A percentile compares a stretch with the other conserved stretches of the same genome.
These are phyloP conservation scores for Lactifluus pinguis DNA, from an alignment of 768 basidiomycete genomes.

Conservation along the genomic window DNA sequence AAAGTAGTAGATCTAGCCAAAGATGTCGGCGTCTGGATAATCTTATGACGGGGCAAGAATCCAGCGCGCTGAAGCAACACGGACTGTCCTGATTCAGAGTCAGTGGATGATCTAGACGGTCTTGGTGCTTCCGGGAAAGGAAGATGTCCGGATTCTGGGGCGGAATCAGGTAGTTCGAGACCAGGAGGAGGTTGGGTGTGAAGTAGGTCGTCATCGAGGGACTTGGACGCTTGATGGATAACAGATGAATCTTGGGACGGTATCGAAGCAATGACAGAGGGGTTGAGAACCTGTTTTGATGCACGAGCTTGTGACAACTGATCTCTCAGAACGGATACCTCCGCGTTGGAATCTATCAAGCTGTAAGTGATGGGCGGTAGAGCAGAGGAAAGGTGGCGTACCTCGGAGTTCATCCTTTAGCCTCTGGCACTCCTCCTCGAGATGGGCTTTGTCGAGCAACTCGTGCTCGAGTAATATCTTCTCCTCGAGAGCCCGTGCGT, in stretches of 20 bases:
- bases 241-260: conserved; percentile 29
- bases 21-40: conserved; percentile 33
- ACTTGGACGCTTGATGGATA: conserved; percentile 19
- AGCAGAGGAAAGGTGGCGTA: conserved; percentile 27
- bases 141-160: conserved; percentile 25
- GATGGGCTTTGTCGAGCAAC: conserved; percentile 75
- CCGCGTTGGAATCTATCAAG: conserved; percentile 67
- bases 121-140: conserved; percentile 8
- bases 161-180: conserved; percentile 50
- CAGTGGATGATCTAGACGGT: conserved; percentile 15
- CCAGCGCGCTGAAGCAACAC: conserved; percentile 43
- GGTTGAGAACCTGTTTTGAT: conserved; percentile 17
- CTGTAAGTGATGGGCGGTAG: conserved; percentile 6
- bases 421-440: conserved; percentile 88
- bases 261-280: conserved; percentile 21
- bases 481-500: conserved; percentile 87
- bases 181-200: conserved; percentile 51
- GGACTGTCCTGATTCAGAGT: conserved; percentile 34
- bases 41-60: conserved; percentile 34
- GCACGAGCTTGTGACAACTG: conserved; percentile 41
- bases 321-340: conserved; percentile 75
- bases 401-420: conserved; percentile 91
- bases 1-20: conserved; percentile 49
- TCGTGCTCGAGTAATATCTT: conserved; percentile 97
- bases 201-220: conserved; percentile 50